A percentile compares a stretch with the other conserved stretches of the same genome.
Evolutionary conservation across 495 filamentous ascomycete genomes (phyloP).

Genomic region (Ramalina peruviana): DNA sequence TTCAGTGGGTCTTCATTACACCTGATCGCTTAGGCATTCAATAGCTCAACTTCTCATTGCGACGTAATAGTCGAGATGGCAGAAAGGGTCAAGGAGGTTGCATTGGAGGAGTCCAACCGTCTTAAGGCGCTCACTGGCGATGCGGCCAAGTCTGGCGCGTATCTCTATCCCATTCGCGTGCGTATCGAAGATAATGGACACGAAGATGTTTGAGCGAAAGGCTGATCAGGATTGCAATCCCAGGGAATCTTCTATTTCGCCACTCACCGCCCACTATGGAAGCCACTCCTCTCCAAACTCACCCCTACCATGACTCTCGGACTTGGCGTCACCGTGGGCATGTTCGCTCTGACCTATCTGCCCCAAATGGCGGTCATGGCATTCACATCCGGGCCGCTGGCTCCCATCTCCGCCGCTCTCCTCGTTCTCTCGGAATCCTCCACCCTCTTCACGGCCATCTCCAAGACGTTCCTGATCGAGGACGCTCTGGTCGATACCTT

Average conservation of each 20-base stretch:
- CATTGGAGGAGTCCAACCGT: constrained; percentile 26
- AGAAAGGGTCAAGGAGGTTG: constrained; percentile 28
- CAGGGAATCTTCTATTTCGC: constrained; percentile 71
- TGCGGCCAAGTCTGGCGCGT: constrained; percentile 59
- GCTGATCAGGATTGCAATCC: neutral
- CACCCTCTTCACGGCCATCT: constrained; percentile 58
- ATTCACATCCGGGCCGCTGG: constrained; percentile 75
- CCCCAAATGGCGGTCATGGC: constrained; percentile 66
- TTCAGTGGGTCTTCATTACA: too few relatives aligned
- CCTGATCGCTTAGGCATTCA: too few relatives aligned
- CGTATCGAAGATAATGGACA: neutral
- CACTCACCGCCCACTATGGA: constrained; percentile 42
- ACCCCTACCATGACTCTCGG: constrained; percentile 57
- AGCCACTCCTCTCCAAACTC: constrained; percentile 57
- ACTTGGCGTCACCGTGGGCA: constrained; percentile 51
- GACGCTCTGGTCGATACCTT: constrained; percentile 82
- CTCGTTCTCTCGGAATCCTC: constrained; percentile 74
- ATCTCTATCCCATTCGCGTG: constrained; percentile 76
- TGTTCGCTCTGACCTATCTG: constrained; percentile 86
- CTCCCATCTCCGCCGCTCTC: constrained; percentile 59
- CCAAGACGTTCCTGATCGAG: constrained; percentile 61
- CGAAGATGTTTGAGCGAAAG: neutral
- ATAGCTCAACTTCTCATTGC: too few relatives aligned
- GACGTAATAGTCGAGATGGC: constrained; percentile 19
- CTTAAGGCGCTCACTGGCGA: constrained; percentile 38